phyloP scores from a whole-genome alignment of 352 stramenopile species.

The Phytophthora cryptogea region DNA sequence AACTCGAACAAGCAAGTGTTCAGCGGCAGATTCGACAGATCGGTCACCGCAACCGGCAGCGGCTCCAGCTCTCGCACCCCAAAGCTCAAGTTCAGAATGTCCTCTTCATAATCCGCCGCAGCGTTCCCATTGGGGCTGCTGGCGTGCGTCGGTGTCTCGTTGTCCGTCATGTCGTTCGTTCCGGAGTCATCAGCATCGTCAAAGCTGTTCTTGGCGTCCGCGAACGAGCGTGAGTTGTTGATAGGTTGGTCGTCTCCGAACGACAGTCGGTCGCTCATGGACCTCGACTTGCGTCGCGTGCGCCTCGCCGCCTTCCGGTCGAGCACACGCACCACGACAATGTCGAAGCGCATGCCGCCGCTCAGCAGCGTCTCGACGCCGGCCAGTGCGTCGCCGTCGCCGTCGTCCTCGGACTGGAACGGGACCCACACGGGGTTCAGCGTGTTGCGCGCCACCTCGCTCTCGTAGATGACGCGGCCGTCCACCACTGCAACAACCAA shows the following conservation, averaged over 20 bases:
- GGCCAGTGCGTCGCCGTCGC: constrained; percentile 26
- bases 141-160: constrained; percentile 22
- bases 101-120: constrained; percentile 45
- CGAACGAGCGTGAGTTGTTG: constrained; percentile 50
- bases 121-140: constrained; percentile 12
- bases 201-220: constrained; percentile 37
- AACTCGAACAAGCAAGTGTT: constrained; percentile 87
- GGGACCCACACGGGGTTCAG: constrained; percentile 86
- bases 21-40: constrained; percentile 73
- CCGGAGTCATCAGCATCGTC: constrained; percentile 38
- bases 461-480: constrained; percentile 70
- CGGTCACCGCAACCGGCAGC: constrained; percentile 58
- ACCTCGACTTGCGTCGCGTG: constrained; percentile 53
- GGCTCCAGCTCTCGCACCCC: constrained; percentile 71
- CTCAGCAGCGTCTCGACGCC: constrained; percentile 48
- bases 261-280: constrained; percentile 40
- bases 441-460: constrained; percentile 68
- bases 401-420: constrained; percentile 59
- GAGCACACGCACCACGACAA: constrained; percentile 68
- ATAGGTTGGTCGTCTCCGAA: constrained; percentile 51
- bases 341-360: constrained; percentile 60
- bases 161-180: constrained; percentile 33
- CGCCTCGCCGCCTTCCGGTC: constrained; percentile 48
- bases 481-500: constrained; percentile 53
- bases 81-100: constrained; percentile 65